Conservation (phyloP, 148 eudicot genomes). For the Tetragonia tetragonoides region DNA sequence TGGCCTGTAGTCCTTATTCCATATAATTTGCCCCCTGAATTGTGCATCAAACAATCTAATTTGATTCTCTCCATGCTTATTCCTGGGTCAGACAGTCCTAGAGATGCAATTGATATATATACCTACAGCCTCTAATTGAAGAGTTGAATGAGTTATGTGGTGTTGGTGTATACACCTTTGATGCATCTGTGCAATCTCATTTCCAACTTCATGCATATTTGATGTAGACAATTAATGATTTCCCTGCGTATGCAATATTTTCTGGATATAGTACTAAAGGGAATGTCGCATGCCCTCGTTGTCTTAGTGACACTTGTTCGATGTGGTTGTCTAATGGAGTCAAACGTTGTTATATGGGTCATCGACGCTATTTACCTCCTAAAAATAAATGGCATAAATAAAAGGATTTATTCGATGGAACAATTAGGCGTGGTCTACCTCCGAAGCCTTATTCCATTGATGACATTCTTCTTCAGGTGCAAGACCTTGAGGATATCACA, state of each 20-base stretch:
- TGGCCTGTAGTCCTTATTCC: slow-evolving; percentile 21
- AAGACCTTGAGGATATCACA: slow-evolving; percentile 11
- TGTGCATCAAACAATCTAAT: slow-evolving; percentile 18
- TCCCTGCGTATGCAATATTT: slow-evolving; percentile 2
- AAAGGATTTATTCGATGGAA: slow-evolving; percentile 7
- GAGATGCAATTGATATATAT: slow-evolving; percentile 21
- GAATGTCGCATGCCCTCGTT: slow-evolving; percentile 10
- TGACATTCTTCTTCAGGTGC: not conserved
- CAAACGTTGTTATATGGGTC: slow-evolving; percentile 8
- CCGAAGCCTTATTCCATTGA: not conserved
- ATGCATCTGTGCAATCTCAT: slow-evolving; percentile 5
- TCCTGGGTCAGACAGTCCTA: not conserved
- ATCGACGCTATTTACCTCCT: not conserved
- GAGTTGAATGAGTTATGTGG: slow-evolving; percentile 19
- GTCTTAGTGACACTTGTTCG: not conserved
- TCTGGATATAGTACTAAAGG: slow-evolving; percentile 15
- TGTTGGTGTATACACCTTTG: slow-evolving; percentile 20
- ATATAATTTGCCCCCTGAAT: slow-evolving; percentile 21
- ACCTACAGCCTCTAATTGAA: slow-evolving; percentile 14
- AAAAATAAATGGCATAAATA: not conserved
- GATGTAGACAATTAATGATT: slow-evolving; percentile 5
- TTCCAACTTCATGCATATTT: slow-evolving; percentile 4
- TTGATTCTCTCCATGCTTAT: slow-evolving; percentile 19
- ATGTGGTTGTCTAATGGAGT: not conserved
- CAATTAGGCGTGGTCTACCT: not conserved